Base-by-base conservation (phyloP, 305 asterid species). In the Fraxinus baroniana region DNA sequence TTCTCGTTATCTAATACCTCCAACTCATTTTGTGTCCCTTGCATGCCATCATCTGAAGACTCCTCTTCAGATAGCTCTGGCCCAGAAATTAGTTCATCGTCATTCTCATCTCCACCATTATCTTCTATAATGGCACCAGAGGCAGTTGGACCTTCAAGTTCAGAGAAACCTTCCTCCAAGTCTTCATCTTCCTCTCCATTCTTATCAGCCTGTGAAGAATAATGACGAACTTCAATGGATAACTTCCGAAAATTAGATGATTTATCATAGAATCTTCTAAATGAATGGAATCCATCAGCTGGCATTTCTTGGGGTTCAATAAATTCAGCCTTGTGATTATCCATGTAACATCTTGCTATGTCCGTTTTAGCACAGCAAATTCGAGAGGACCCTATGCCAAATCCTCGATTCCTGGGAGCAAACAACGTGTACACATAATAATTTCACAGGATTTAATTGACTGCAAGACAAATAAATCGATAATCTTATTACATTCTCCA, bases 121-220 rank as follows among this genome's bases (percentile, higher is more conserved):
- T 81, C 77, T 39, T 68, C 90, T 78, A 73, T 72, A 84, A 66
- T 74, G 3, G 66, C 15, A 55, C 76, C 86, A 44, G 79, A 66
- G 60, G 33, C 55, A 37, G 9, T 62, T 39, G 94, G 89, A 78
- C 80, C 77, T 85, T 89, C 97, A 83, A 90, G 97, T 84, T 93
- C 98, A 52, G 95, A 82, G 85, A 89, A 90, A 17, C 86, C 91
- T 81, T 90, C 92, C 78, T 87, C 92, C 86, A 81, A 84, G 37
- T 88, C 90, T 76, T 85, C 91, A 52, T 80, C 89, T 81, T 81
- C 72, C 64, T 52, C 44, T 71, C 76, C 76, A 28, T 7, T 30
- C 80, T 87, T 83, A 77, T 89, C 96, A 44, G 90, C 89, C 83
- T 86, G 90, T 1, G 95, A 87, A 33, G 93, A 88, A 83, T 93